These are phyloP conservation scores for Russula emetica DNA, from an alignment of 768 basidiomycete species.

Conservation along the genomic window DNA sequence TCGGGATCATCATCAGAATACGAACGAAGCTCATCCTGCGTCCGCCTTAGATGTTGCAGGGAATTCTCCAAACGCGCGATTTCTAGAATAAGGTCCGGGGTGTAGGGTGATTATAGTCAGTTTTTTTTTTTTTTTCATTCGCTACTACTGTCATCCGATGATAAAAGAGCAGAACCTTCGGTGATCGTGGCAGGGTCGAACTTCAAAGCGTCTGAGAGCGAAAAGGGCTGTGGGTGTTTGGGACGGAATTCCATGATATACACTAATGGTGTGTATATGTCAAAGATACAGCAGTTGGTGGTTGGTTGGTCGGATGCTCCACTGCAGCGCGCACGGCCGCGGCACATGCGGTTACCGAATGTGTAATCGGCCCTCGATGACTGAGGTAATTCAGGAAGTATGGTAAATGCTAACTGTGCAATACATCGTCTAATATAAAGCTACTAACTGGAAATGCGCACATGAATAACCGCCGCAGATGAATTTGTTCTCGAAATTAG, in stretches of 20 bases:
- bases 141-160: background rate
- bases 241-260: slow-evolving; percentile 59
- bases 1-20: slow-evolving; percentile 60
- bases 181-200: slow-evolving; percentile 65
- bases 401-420: too few species aligned
- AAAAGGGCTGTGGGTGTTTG: slow-evolving; percentile 71
- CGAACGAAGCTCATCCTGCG: slow-evolving; percentile 55
- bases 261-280: background rate
- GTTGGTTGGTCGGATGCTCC: too few species aligned
- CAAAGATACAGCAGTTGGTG: background rate
- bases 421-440: too few species aligned
- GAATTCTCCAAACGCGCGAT: slow-evolving; percentile 74
- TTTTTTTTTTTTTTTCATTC: background rate
- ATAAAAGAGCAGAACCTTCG: slow-evolving; percentile 49
- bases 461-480: slow-evolving; percentile 96
- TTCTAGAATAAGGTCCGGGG: slow-evolving; percentile 46
- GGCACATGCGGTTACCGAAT: background rate
- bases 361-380: background rate
- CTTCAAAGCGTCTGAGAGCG: slow-evolving; percentile 55
- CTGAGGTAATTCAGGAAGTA: slow-evolving; percentile 3
- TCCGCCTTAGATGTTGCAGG: slow-evolving; percentile 53
- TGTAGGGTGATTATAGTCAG: background rate
- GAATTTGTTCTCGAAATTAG: slow-evolving; percentile 97
- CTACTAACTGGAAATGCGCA: too few species aligned
- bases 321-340: too few species aligned